Evolutionary conservation across 2,329 filamentous ascomycete species (phyloP).

Genomic region (Pleomassaria siparia): DNA sequence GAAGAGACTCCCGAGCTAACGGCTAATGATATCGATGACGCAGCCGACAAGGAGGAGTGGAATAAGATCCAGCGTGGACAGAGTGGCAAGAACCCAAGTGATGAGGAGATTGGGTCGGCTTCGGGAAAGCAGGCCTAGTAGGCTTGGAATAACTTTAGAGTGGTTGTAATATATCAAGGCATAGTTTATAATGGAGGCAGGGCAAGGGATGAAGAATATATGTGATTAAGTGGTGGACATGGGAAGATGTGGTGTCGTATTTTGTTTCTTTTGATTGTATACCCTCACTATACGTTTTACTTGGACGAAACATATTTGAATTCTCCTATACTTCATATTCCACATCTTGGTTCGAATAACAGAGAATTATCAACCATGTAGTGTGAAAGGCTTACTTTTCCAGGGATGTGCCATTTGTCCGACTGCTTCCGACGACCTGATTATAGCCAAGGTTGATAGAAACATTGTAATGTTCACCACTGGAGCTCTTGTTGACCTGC

Average conservation of each 20-base stretch:
- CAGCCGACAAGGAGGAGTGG: constrained; percentile 46
- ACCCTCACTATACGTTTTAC: not conserved
- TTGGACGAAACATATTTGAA: too few relatives aligned
- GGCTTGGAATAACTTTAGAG: not conserved
- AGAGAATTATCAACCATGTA: too few relatives aligned
- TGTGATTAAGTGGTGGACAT: too few relatives aligned
- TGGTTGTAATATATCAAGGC: not conserved
- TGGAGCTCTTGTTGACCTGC: too few relatives aligned
- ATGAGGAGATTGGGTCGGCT: constrained; percentile 17
- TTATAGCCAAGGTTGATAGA: too few relatives aligned
- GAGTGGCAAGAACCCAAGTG: constrained; percentile 19
- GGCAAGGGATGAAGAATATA: not conserved
- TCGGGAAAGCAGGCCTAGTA: not conserved
- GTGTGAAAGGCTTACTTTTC: too few relatives aligned
- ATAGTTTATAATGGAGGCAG: too few relatives aligned
- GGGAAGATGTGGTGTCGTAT: not conserved
- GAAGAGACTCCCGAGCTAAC: constrained; percentile 49
- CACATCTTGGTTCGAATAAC: too few relatives aligned
- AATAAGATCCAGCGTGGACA: constrained; percentile 26
- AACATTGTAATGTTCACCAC: too few relatives aligned
- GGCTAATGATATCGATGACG: constrained; percentile 43
- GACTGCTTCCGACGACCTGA: too few relatives aligned
- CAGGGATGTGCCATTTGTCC: too few relatives aligned
- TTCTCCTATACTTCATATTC: too few relatives aligned
- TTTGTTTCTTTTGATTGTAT: not conserved